These are phyloP conservation scores for Kodamaea nitidulidarum DNA, from an alignment of 805 yeast species.

Conservation along the genomic window DNA sequence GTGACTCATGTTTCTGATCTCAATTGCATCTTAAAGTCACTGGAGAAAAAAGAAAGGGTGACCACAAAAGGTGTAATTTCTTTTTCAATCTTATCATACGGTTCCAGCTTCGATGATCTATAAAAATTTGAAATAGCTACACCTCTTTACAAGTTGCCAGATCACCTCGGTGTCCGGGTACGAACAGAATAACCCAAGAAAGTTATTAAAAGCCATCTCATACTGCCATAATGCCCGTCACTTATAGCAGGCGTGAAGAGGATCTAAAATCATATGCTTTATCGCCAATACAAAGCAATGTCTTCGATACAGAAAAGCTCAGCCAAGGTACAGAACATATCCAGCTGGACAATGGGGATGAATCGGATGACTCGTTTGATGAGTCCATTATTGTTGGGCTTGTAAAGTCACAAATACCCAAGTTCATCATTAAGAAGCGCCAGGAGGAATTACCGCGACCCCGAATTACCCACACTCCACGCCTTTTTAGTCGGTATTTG, in stretches of 20 bases:
- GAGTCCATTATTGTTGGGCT: background rate
- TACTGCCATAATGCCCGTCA: slow-evolving; percentile 9
- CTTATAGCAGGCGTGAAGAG: slow-evolving; percentile 3
- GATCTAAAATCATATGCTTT: slow-evolving; percentile 6
- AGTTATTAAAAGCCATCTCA: too few species aligned
- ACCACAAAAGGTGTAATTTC: slow-evolving; percentile 1
- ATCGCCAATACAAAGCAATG: slow-evolving; percentile 2
- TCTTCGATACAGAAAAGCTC: slow-evolving; percentile 3
- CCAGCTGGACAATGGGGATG: background rate
- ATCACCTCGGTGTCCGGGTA: background rate
- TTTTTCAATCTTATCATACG: slow-evolving; percentile 3
- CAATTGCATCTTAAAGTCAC: background rate
- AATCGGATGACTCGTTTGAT: slow-evolving; percentile 3
- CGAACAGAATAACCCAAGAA: too few species aligned
- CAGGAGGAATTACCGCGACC: slow-evolving; percentile 5
- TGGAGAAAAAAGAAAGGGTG: slow-evolving; percentile 4
- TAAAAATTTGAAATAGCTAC: background rate
- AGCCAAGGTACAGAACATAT: background rate
- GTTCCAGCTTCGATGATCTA: background rate
- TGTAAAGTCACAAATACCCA: slow-evolving; percentile 1
- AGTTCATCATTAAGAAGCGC: slow-evolving; percentile 1
- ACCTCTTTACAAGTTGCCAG: background rate
- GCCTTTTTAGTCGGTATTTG: slow-evolving; percentile 42
- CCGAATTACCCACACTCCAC: slow-evolving; percentile 9
- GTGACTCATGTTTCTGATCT: slow-evolving; percentile 6